phyloP scores from a whole-genome alignment of 441 rosid genomes.

The Arabidopsis lyrata region DNA sequence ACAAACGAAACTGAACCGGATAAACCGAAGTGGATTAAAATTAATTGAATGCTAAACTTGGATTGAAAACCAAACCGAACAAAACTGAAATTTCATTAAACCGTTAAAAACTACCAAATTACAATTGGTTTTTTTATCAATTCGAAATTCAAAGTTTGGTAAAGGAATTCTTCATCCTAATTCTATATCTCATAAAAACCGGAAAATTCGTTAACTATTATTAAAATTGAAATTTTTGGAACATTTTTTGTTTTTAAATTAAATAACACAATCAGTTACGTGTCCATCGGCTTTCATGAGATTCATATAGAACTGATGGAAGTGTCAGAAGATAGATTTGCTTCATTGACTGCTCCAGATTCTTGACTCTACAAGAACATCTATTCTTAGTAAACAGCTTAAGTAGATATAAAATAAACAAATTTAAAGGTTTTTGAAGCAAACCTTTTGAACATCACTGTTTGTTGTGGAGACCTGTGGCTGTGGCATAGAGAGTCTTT shows the following conservation, averaged over 20 bases:
- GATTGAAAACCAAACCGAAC: neutral
- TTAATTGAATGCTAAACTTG: neutral
- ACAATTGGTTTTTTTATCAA: neutral
- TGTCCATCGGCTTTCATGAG: slow-evolving; percentile 2
- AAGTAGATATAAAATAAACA: neutral
- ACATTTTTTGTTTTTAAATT: neutral
- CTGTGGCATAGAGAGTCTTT: slow-evolving; percentile 36
- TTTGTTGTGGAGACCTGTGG: slow-evolving; percentile 38
- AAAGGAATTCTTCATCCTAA: neutral
- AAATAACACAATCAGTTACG: neutral
- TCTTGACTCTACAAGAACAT: slow-evolving; percentile 39
- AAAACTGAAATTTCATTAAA: neutral
- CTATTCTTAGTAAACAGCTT: neutral
- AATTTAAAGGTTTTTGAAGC: slow-evolving; percentile 19
- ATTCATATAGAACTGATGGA: slow-evolving; percentile 39
- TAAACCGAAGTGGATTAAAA: neutral
- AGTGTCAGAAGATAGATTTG: slow-evolving; percentile 35
- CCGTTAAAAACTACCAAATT: neutral
- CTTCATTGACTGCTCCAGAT: slow-evolving; percentile 34
- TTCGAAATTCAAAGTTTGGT: neutral
- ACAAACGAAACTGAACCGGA: neutral
- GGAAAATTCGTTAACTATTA: too few species aligned
- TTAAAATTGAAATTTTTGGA: neutral
- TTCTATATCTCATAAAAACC: too few species aligned
- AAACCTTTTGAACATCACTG: slow-evolving; percentile 37